Conservation (phyloP, 1,139 yeast genomes). For the Pneumocystis sp. region DNA sequence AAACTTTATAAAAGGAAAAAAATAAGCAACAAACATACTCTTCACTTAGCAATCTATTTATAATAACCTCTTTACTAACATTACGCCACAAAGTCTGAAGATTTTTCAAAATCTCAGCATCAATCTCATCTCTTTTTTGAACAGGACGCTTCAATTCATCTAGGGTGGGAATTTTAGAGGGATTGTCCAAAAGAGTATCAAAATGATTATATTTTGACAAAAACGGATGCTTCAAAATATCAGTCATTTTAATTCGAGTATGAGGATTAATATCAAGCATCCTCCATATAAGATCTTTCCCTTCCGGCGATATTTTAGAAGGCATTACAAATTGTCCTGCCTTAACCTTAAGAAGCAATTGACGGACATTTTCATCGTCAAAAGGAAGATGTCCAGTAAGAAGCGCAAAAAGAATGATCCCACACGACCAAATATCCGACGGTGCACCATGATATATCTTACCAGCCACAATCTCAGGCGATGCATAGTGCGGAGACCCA, state of each 20-base stretch:
- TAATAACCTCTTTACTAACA: constrained; percentile 46
- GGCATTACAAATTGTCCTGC: constrained; percentile 81
- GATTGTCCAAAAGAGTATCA: constrained; percentile 9
- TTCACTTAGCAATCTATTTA: constrained; percentile 43
- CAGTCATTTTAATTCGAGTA: constrained; percentile 58
- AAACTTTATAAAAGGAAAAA: background rate
- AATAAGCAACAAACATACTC: constrained; percentile 15
- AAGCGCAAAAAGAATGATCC: constrained; percentile 82
- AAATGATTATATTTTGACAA: constrained; percentile 43
- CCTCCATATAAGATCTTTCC: constrained; percentile 65
- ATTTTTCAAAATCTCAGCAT: constrained; percentile 68
- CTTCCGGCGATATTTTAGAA: constrained; percentile 58
- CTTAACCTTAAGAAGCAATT: constrained; percentile 74
- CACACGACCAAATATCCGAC: constrained; percentile 97
- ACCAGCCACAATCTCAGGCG: constrained; percentile 95
- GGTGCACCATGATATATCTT: constrained; percentile 92
- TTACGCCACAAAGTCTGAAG: constrained; percentile 87
- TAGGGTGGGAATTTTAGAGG: constrained; percentile 14
- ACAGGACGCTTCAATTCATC: constrained; percentile 29
- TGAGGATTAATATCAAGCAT: constrained; percentile 74
- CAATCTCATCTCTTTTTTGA: constrained; percentile 44
- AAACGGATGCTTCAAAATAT: constrained; percentile 66
- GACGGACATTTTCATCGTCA: constrained; percentile 88
- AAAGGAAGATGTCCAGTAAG: constrained; percentile 92
- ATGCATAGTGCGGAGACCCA: constrained; percentile 97